A percentile compares a stretch with the other conserved stretches of the same genome.
Evolutionary conservation across 768 basidiomycete species (phyloP).

Genomic region (Leccinum ochraceum): DNA sequence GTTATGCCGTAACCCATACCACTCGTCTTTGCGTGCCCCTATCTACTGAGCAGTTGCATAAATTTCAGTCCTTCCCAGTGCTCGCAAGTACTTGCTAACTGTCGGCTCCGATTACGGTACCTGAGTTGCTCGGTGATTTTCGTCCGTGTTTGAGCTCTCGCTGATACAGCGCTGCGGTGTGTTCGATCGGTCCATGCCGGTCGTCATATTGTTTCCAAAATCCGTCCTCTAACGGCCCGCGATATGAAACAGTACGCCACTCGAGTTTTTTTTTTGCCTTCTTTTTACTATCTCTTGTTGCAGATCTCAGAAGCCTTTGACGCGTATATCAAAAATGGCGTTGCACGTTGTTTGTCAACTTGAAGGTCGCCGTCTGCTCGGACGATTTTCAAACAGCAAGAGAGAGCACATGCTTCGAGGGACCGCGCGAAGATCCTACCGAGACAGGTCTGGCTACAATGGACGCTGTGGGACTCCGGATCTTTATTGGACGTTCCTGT

Average conservation of each 20-base stretch:
- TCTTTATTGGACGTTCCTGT: neutral
- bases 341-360: neutral
- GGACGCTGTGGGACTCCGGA: neutral
- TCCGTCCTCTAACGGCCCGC: neutral
- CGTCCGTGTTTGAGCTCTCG: neutral
- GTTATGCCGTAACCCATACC: neutral
- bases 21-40: neutral
- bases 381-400: neutral
- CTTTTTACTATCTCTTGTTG: neutral
- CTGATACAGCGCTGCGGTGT: neutral
- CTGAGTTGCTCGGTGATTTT: neutral
- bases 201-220: neutral
- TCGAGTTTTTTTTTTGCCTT: neutral
- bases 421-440: neutral
- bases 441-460: neutral
- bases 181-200: conserved; percentile 1
- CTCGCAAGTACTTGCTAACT: neutral
- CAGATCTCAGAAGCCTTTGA: neutral
- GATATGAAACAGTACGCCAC: neutral
- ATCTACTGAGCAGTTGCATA: neutral
- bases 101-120: neutral
- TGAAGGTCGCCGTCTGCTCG: neutral
- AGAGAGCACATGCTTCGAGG: neutral
- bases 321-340: neutral
- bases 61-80: neutral